Conservation (phyloP, 768 basidiomycete species). For the Rhodotorula graminis region DNA sequence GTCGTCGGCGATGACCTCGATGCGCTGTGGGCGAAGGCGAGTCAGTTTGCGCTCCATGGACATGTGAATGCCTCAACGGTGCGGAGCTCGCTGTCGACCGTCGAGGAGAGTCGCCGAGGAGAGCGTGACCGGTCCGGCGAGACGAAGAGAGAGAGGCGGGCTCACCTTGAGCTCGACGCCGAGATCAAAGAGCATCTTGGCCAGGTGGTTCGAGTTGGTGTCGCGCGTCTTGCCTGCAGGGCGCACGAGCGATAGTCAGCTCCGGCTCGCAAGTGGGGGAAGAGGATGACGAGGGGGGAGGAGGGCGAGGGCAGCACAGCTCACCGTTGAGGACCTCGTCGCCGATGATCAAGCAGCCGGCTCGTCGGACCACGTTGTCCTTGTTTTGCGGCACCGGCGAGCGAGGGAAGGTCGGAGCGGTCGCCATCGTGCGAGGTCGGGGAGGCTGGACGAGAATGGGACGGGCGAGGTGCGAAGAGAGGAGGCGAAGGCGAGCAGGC, state of each 20-base stretch:
- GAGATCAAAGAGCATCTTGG: slow-evolving; percentile 76
- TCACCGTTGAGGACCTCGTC: slow-evolving; percentile 83
- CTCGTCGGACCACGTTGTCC: slow-evolving; percentile 37
- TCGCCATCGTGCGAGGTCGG: too few species aligned
- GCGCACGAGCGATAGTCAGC: background rate
- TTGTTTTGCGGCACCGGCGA: background rate
- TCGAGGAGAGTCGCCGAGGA: background rate
- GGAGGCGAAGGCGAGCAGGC: background rate
- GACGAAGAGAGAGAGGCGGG: too few species aligned
- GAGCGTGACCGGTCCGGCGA: too few species aligned
- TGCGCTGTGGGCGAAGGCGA: slow-evolving; percentile 59
- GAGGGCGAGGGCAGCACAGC: slow-evolving; percentile 45
- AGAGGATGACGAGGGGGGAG: background rate
- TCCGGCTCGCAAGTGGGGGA: background rate
- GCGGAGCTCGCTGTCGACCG: background rate
- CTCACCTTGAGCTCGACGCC: slow-evolving; percentile 66
- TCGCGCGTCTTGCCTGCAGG: slow-evolving; percentile 49
- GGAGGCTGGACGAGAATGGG: background rate
- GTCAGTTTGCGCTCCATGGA: background rate
- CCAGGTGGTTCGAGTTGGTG: slow-evolving; percentile 73
- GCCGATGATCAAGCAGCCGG: slow-evolving; percentile 48
- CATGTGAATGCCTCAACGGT: slow-evolving; percentile 23
- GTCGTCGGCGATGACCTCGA: slow-evolving; percentile 87
- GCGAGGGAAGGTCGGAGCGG: background rate
- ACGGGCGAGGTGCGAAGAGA: background rate